Evolutionary conservation across 2,329 filamentous ascomycete genomes (phyloP), one percentile per base, ranked within the genome.

Genomic region (Pseudogymnoascus sp.): DNA sequence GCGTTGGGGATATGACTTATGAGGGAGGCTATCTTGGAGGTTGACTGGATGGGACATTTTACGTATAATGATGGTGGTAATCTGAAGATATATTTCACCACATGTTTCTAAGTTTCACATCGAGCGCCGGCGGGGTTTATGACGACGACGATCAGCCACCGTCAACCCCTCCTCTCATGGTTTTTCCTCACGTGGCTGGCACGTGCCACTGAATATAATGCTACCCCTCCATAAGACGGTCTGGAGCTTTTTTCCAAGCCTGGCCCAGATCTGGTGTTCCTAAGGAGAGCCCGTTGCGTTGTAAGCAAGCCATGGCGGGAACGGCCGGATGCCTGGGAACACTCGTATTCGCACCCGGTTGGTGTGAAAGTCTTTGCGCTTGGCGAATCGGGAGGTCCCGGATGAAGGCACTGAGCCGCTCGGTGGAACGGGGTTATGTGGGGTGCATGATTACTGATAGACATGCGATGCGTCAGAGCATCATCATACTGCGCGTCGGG

Each of bases 41-140:
- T 28, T 34, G n/a, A 28, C 50, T 31, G 25, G n/a, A 56, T 34
- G 25, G 50, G 25, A 25, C n/a, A 31, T 56, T 56, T 56, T 31
- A 56, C 50, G 50, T 56, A 31, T 56, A 56, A 56, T 56, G 50
- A 56, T 34, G 50, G 50, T 56, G 50, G 25, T 56, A 56, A 56
- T 56, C 16, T 18, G 50, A 21, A 28, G 21, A 56, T 56, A 56
- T 56, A 56, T 56, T 56, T 31, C 50, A 56, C 50, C 50, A 44
- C 12, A 12, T 34, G 42, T 34, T 34, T 31, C 8, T 56, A 21
- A 56, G 50, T 18, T 56, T 56, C 28, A 10, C 28, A 56, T 16
- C 21, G 21, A 4, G 21, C 21, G 21, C 21, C 21, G 12, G 10
- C n/a, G 16, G 50, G 50, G 28, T 36, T 36, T 34, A 56, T 34